Evolutionary conservation across 2,329 filamentous ascomycete species (phyloP), one percentile per base, ranked within the genome.

Genomic region (Sarocladium strictum): DNA sequence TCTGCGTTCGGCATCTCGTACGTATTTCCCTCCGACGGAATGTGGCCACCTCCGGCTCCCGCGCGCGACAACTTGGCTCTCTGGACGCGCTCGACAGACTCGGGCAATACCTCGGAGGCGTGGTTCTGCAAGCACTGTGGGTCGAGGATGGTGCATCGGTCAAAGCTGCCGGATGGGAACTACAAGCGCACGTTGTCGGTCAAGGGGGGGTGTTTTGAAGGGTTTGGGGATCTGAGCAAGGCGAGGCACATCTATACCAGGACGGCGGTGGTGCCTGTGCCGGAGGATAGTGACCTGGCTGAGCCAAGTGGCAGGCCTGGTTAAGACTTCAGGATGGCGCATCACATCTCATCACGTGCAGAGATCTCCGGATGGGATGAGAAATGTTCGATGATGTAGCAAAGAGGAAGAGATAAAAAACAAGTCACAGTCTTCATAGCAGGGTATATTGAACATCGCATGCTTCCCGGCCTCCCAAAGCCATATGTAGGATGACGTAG

Each of bases 1-100:
- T 76, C 74, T 1, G 74, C 74, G 2, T 77, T 75, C 58, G 74
- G 74, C 23, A 73, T 70, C 1, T 75, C 74, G 0, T 72, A 73
- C 55, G 67, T 74, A 55, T 77, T 72, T 59, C 67, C 69, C 2
- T 63, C 70, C 2, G 65, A 66, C 9, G 68, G 67, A 21, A 64
- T 76, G 43, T 72, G 75, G 60, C 74, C 74, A n/a, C n/a, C 0
- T 58, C 62, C 7, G 29, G 35, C 12, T 51, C 47, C 6, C 6
- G 47, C 29, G 6, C 47, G 47, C 47, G 29, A 51, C 27, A 65
- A 64, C 41, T 57, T 76, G 10, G 62, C 63, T 15, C 53, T 71
- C 35, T 77, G 70, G 65, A 65, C 62, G 12, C 70, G 74, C 19
- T 61, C 62, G 19, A 71, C 71, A 4, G 70, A 76, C 23, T 58